These are phyloP conservation scores for Claviceps humidiphila DNA, from an alignment of 2,329 filamentous ascomycete genomes.

Conservation along the genomic window DNA sequence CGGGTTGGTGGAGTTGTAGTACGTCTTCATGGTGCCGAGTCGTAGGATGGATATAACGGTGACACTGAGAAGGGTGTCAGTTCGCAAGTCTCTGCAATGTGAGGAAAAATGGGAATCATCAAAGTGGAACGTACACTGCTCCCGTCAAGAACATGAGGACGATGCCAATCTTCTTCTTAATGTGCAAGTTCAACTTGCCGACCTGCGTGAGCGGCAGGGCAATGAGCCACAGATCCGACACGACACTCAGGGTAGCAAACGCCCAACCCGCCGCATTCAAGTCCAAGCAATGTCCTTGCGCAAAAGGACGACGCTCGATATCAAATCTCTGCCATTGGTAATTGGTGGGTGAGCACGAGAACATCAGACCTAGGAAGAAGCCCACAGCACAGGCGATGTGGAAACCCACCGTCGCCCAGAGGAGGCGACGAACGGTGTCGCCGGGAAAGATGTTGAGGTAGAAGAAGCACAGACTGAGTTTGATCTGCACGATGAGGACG, in stretches of 20 bases:
- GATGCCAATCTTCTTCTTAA: slow-evolving; percentile 5
- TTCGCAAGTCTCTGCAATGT: too few species aligned
- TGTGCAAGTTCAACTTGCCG: not conserved
- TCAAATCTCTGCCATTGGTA: slow-evolving; percentile 25
- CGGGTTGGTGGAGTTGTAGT: slow-evolving; percentile 1
- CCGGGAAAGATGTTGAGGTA: slow-evolving; percentile 30
- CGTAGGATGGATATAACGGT: slow-evolving; percentile 4
- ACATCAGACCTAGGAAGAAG: slow-evolving; percentile 20
- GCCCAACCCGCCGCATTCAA: not conserved
- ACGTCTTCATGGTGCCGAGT: not conserved
- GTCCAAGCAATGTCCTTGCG: not conserved
- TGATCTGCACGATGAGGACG: slow-evolving; percentile 22
- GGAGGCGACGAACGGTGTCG: slow-evolving; percentile 13
- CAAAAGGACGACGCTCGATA: not conserved
- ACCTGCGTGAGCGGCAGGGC: slow-evolving; percentile 3
- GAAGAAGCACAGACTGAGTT: slow-evolving; percentile 28
- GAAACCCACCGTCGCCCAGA: slow-evolving; percentile 21
- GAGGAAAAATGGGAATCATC: too few species aligned
- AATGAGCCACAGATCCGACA: slow-evolving; percentile 3
- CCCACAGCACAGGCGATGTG: slow-evolving; percentile 15
- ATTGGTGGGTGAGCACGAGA: slow-evolving; percentile 25
- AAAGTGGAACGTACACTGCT: not conserved
- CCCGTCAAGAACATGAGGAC: slow-evolving; percentile 3
- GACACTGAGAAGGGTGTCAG: not conserved
- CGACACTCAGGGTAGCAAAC: not conserved